Conservation (phyloP, 805 yeast genomes). For the Spathaspora boniae region DNA sequence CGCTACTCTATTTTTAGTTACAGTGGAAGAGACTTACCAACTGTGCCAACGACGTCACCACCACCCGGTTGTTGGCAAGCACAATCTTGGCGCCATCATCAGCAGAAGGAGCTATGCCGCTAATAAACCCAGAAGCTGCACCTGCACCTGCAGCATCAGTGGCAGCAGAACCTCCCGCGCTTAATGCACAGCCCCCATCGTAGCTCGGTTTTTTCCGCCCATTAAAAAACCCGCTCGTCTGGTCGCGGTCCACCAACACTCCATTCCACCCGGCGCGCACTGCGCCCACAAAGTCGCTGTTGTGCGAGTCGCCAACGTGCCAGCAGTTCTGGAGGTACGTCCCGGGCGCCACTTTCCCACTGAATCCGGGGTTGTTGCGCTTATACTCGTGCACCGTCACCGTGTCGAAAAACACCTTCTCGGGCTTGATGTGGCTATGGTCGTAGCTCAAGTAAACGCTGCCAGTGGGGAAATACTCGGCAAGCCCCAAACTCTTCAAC, state of each 20-base stretch:
- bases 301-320: constrained; percentile 67
- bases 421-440: constrained; percentile 53
- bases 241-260: constrained; percentile 47
- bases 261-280: constrained; percentile 60
- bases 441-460: constrained; percentile 55
- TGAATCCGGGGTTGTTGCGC: constrained; percentile 4
- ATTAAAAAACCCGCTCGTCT: constrained; percentile 13
- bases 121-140: too few relatives aligned
- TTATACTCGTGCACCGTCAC: constrained; percentile 8
- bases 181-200: constrained; percentile 8
- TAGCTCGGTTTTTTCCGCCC: constrained; percentile 6
- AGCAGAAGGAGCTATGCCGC: too few relatives aligned
- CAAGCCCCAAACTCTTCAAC: constrained; percentile 45
- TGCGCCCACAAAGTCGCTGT: constrained; percentile 53
- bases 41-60: constrained; percentile 19
- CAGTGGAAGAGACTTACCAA: constrained; percentile 16
- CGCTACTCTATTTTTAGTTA: too few relatives aligned
- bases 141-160: too few relatives aligned
- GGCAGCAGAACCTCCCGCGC: too few relatives aligned
- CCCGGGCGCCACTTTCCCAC: constrained; percentile 11
- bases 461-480: constrained; percentile 18
- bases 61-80: constrained; percentile 32
- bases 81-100: constrained; percentile 19
- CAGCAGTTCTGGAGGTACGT: constrained; percentile 31
- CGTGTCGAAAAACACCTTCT: constrained; percentile 41